Percentiles rank a stretch among this genome's conserved stretches.
Evolutionary conservation across 2,329 filamentous ascomycete genomes (phyloP).

Genomic region (Calycina herbarum): DNA sequence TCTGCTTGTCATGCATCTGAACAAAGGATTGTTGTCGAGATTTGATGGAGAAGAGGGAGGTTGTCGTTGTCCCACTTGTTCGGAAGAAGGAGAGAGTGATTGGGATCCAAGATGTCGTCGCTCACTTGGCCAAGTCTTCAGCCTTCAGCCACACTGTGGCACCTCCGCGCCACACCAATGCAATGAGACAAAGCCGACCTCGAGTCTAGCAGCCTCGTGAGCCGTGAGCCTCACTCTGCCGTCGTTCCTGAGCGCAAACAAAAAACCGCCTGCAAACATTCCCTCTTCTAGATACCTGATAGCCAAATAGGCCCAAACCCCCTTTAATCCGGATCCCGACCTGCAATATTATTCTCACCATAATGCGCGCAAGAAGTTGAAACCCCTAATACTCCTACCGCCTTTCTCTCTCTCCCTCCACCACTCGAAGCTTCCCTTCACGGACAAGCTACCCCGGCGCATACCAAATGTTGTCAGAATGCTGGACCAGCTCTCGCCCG

Average conservation of each 20-base stretch:
- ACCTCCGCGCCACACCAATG: too few species aligned
- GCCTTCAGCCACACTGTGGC: too few species aligned
- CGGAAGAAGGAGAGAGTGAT: too few species aligned
- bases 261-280: neutral
- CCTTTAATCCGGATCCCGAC: neutral
- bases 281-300: too few species aligned
- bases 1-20: too few species aligned
- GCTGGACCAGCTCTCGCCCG: constrained; percentile 87
- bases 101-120: too few species aligned
- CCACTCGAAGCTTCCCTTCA: neutral
- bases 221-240: neutral
- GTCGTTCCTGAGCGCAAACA: neutral
- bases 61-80: too few species aligned
- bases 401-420: neutral
- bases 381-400: neutral
- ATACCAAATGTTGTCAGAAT: constrained; percentile 61
- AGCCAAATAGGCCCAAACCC: neutral
- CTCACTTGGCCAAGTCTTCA: too few species aligned
- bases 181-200: too few species aligned
- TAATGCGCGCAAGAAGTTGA: neutral
- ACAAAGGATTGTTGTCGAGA: too few species aligned
- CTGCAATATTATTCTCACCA: neutral
- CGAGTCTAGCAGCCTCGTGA: neutral
- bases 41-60: too few species aligned
- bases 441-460: constrained; percentile 26